Evolutionary conservation across 1,139 yeast species (phyloP).

Genomic region (Pichia sp.): DNA sequence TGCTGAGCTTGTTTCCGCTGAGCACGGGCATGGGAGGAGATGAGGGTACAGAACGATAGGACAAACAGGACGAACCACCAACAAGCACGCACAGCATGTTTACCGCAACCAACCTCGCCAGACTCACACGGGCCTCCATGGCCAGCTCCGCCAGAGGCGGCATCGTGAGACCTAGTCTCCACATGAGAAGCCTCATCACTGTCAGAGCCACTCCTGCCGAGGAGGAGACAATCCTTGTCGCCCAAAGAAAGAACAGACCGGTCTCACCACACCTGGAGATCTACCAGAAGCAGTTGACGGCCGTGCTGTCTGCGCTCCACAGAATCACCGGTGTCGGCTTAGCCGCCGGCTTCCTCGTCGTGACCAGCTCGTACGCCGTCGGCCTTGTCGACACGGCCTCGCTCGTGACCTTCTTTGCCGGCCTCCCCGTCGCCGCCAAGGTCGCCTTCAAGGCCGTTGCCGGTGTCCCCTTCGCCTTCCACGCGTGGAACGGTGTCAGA

Average conservation of each 20-base stretch:
- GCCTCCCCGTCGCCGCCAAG: constrained; percentile 61
- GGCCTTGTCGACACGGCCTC: constrained; percentile 62
- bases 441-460: constrained; percentile 61
- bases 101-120: constrained; percentile 1
- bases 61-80: too few species aligned
- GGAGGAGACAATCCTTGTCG: constrained; percentile 65
- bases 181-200: constrained; percentile 44
- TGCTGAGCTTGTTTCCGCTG: too few species aligned
- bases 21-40: not conserved
- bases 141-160: constrained; percentile 15
- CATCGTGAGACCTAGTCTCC: constrained; percentile 21
- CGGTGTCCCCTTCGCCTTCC: constrained; percentile 85
- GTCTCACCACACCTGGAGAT: constrained; percentile 85
- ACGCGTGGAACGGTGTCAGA: constrained; percentile 80
- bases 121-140: constrained; percentile 4
- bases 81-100: not conserved
- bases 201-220: constrained; percentile 57
- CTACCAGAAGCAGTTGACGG: constrained; percentile 85
- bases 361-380: constrained; percentile 72
- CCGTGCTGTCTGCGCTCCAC: constrained; percentile 75
- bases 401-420: constrained; percentile 51
- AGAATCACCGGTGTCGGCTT: constrained; percentile 84
- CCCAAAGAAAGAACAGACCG: constrained; percentile 87
- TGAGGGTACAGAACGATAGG: not conserved
- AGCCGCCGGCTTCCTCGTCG: constrained; percentile 73